Evolutionary conservation across 306 rosid species (phyloP), one percentile per base, ranked within the genome.

Genomic region (Pueraria montana): DNA sequence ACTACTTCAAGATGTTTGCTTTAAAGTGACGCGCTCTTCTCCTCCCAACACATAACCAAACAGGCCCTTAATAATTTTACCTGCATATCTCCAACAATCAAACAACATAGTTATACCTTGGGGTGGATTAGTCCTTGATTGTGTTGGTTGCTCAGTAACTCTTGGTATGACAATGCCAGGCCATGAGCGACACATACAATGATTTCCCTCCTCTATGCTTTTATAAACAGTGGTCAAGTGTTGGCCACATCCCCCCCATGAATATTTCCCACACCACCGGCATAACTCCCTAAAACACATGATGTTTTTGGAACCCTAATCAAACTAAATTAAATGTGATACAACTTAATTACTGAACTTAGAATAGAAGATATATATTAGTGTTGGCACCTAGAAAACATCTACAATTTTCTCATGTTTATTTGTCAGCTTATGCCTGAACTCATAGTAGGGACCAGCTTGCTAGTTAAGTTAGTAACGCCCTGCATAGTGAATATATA

Each of bases 211-310:
- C 1, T 85, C 88, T 4, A 91, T 91, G 75, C 72, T 50, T 7
- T 17, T 24, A 23, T 87, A 87, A 5, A 91, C 34, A 1, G 17
- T 3, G 1, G 11, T 16, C 52, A 91, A 46, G 79, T 89, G 96
- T 10, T 74, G 50, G 1, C 96, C 91, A 53, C 96, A 91, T 0
- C 93, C 93, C 0, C 76, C 91, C 92, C 93, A 91, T 0, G 85
- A 62, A 48, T 62, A 36, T 64, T 89, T 89, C 38, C 86, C 88
- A 26, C 93, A 89, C 1, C 12, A 78, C 48, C 34, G 50, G 77
- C 96, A 91, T 0, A 71, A 86, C 3, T 87, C 84, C 42, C 0
- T 81, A 21, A n/a, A 85, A 38, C 95, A 89, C 95, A 89, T 88
- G 14, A 87, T 88, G 8, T 13, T 82, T 63, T 30, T 16, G 26